Percentiles rank a stretch among this genome's conserved stretches.
Conservation (phyloP, 192 early-diverging fungal species). For the Mortierella hygrophila region DNA sequence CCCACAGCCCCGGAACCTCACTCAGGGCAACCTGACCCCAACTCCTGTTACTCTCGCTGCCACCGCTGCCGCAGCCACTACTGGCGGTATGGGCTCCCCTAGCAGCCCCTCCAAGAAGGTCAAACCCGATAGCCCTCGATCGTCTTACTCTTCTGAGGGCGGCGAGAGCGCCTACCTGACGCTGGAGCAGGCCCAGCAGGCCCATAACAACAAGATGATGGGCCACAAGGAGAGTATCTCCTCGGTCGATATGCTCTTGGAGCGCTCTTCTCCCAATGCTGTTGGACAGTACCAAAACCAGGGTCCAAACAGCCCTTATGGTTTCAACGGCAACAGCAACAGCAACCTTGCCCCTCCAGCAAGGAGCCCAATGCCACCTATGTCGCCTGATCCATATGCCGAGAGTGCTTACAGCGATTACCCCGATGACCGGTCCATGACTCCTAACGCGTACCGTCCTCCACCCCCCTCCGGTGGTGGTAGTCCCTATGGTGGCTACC, state of each 20-base stretch:
- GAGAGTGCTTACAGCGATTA: slow-evolving; percentile 41
- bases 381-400: slow-evolving; percentile 41
- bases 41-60: slow-evolving; percentile 15
- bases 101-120: not conserved
- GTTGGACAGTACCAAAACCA: not conserved
- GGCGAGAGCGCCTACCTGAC: slow-evolving; percentile 31
- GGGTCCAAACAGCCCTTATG: not conserved
- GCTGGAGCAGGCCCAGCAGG: slow-evolving; percentile 33
- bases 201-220: slow-evolving; percentile 38
- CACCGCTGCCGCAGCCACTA: not conserved
- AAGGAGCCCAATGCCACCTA: not conserved
- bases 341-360: slow-evolving; percentile 11
- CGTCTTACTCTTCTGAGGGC: slow-evolving; percentile 22
- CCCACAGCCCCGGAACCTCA: slow-evolving; percentile 27
- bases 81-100: not conserved
- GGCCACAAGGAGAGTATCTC: slow-evolving; percentile 48
- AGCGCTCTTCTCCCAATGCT: not conserved
- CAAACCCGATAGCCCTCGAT: slow-evolving; percentile 9
- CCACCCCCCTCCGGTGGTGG: not conserved
- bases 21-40: slow-evolving; percentile 45
- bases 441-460: slow-evolving; percentile 11
- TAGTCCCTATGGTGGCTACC: not conserved
- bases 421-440: slow-evolving; percentile 31
- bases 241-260: slow-evolving; percentile 28
- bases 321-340: slow-evolving; percentile 1